These are phyloP conservation scores for Leccinum boreale DNA, from an alignment of 768 basidiomycete genomes.

Conservation along the genomic window DNA sequence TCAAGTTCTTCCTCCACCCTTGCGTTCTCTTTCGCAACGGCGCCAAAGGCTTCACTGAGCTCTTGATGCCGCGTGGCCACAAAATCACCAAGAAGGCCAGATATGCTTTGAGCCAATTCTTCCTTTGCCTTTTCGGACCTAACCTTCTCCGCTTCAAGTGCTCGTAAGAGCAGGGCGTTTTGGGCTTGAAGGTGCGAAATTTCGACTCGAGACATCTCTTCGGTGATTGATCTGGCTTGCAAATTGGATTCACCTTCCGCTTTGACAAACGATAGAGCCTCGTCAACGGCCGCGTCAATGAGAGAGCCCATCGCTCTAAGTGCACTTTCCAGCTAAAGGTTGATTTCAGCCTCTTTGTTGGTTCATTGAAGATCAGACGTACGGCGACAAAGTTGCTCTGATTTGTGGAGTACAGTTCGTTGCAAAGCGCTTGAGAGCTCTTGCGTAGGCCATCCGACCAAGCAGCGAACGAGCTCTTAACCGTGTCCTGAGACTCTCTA, in stretches of 20 bases:
- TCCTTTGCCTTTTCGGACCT: conserved; percentile 68
- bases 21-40: conserved; percentile 53
- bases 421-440: conserved; percentile 46
- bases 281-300: conserved; percentile 56
- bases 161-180: conserved; percentile 57
- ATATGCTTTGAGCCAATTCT: conserved; percentile 73
- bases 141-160: conserved; percentile 64
- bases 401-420: conserved; percentile 42
- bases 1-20: conserved; percentile 50
- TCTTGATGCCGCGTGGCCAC: conserved; percentile 64
- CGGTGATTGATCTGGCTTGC: conserved; percentile 48
- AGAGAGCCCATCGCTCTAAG: conserved; percentile 56
- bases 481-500: conserved; percentile 48
- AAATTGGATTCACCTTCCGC: conserved; percentile 49
- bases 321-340: conserved; percentile 48
- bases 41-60: conserved; percentile 54
- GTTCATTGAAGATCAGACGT: conserved; percentile 15
- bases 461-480: conserved; percentile 49
- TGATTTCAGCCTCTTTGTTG: conserved; percentile 4
- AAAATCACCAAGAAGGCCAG: conserved; percentile 68
- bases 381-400: conserved; percentile 46
- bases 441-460: conserved; percentile 55
- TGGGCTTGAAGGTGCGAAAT: conserved; percentile 64
- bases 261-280: conserved; percentile 55
- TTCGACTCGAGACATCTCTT: conserved; percentile 48